Evolutionary conservation across 805 yeast genomes (phyloP), one percentile per base, ranked within the genome.

Genomic region (Babjeviella inositovora): DNA sequence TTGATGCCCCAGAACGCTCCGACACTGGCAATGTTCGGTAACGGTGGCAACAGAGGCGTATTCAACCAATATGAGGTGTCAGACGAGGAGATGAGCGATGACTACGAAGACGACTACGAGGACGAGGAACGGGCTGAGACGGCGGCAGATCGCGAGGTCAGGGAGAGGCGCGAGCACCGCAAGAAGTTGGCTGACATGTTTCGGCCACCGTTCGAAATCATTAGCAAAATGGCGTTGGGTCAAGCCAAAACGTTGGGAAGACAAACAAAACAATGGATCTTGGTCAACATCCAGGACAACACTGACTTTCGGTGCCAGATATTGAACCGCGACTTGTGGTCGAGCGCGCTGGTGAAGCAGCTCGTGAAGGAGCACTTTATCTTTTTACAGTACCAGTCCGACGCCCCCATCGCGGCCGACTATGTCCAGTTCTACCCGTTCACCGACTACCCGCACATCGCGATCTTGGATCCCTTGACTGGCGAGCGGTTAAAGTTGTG

Each of bases 291-390:
- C 23, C 98, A 90, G 45, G 93, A 87, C 38, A 53, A 70, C 13
- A 55, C 77, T 1, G 90, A 81, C 39, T 90, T 90, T 40, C 68
- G 69, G 33, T 85, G 96, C 39, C 97, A 87, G 42, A 72, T 77
- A 15, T 50, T 90, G 25, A 90, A 90, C 45, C 63, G 99, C 29
- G 99, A 90, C 46, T 70, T 90, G 31, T 90, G 97, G 97, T 68
- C 90, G 10, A 62, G 75, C 22, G 32, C 47, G 8, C 58, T 59
- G 3, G 60, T 90, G 11, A 84, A 80, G 41, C 62, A 59, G 10
- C 34, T 68, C 2, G 72, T 90, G 4, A 53, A 54, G 18, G 69
- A 65, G 13, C 59, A 75, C 43, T 90, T 90, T 36, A 46, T 87
- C 4, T 87, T 90, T 38, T 47, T 90, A 28, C 98, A 90, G 45